Base-by-base conservation (phyloP, 1,139 yeast species). In the Torulaspora pretoriensis region DNA sequence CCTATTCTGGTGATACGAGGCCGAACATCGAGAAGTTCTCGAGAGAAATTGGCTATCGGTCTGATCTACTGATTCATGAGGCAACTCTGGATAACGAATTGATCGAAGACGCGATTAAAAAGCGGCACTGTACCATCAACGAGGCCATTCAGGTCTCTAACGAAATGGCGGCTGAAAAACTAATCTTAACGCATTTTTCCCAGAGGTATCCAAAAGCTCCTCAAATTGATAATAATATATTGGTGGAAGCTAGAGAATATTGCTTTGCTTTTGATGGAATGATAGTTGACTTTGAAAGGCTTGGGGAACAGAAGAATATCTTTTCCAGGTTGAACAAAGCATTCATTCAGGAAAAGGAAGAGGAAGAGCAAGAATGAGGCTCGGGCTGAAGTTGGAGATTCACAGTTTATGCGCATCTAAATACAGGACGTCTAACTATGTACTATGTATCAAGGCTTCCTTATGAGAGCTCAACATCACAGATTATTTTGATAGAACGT, bases 1-100 rank as follows among this genome's bases (percentile, higher is more conserved):
- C 97, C 0, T 94, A 87, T 62, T 88, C 97, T 1, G 98, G 98
- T 8, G 99, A 92, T 60, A 88, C 97, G 0, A 77, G 97, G 57
- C 98, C 98, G 1, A 83, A 81, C 52, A 61, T 71, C 3, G 68
- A 63, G 39, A 73, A 73, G 53, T 85, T 83, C 51, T 73, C 80
- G 0, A 61, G 70, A 2, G 73, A 70, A 4, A 76, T 85, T 42
- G 97, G 96, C 0, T 51, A 63, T 25, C 66, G 71, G n/a, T 78
- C 89, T 36, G 95, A 89, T 59, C 65, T 94, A 43, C 71, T 92
- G 48, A 81, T 92, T 39, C 99, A 92, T 62, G 99, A 92, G 63
- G 90, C 97, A 0, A 87, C 98, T 0, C 75, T 90, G 50, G 97
- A 87, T 48, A 86, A 87, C 59, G 87, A 77, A 32, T 72, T 88